Conservation (phyloP, 2,329 filamentous ascomycete genomes). For the Pseudofabraea citricarpa region DNA sequence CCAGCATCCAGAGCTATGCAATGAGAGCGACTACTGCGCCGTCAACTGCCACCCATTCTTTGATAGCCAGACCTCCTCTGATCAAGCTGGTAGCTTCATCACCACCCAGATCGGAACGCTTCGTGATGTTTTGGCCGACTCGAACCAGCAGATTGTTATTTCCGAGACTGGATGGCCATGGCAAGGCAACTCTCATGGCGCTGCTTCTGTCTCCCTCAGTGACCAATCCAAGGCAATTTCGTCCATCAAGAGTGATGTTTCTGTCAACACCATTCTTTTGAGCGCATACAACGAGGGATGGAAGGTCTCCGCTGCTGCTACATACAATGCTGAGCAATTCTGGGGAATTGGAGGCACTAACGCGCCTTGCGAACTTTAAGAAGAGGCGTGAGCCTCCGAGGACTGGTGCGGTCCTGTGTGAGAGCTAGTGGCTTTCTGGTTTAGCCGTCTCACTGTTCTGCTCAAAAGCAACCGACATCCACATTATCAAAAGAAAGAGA, state of each 20-base stretch:
- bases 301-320: conserved; percentile 61
- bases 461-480: too few relatives aligned
- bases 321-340: conserved; percentile 69
- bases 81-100: conserved; percentile 64
- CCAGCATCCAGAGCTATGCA: conserved; percentile 63
- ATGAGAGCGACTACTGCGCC: conserved; percentile 71
- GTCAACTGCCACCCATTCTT: conserved; percentile 85
- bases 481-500: too few relatives aligned
- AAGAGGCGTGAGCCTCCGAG: too few relatives aligned
- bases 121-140: conserved; percentile 34
- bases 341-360: conserved; percentile 58
- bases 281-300: conserved; percentile 75
- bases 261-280: conserved; percentile 58
- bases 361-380: too few relatives aligned
- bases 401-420: too few relatives aligned
- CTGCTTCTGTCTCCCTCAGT: conserved; percentile 61
- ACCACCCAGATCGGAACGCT: conserved; percentile 45
- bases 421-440: too few relatives aligned
- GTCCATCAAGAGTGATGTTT: conserved; percentile 58
- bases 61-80: conserved; percentile 55
- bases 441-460: too few relatives aligned
- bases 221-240: conserved; percentile 64
- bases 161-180: conserved; percentile 85
- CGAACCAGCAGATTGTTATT: conserved; percentile 60
- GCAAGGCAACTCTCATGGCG: conserved; percentile 58